These are phyloP conservation scores for Lanmaoa pseudosensibilis DNA, from an alignment of 768 basidiomycete genomes.

Conservation along the genomic window DNA sequence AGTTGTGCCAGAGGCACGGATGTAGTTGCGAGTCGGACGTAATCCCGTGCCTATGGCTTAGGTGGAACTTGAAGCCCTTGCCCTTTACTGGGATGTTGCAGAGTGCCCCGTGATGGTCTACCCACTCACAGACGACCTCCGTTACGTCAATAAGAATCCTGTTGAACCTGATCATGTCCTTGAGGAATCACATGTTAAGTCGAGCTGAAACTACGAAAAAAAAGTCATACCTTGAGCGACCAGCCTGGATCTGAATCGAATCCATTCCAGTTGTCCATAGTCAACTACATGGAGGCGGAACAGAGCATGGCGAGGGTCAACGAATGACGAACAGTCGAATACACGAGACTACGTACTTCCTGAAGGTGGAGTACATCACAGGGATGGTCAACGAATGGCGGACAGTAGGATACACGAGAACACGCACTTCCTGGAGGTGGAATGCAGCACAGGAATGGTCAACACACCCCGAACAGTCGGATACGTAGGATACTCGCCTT, in stretches of 20 bases:
- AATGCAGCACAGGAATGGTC: no score
- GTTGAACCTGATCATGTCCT: conserved; percentile 10
- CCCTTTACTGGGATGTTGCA: not conserved
- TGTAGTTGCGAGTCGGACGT: not conserved
- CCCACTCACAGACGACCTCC: conserved; percentile 6
- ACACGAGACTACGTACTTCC: no score
- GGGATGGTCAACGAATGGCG: no score
- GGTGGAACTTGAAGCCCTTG: conserved; percentile 3
- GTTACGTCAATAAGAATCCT: not conserved
- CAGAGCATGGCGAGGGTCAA: no score
- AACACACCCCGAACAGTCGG: no score
- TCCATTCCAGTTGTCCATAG: not conserved
- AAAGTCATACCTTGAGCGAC: not conserved
- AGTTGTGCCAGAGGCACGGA: conserved; percentile 10
- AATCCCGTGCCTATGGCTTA: conserved; percentile 3
- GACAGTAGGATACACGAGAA: no score
- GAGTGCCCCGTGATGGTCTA: not conserved
- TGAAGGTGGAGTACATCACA: no score
- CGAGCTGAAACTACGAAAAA: not conserved
- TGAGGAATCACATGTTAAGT: not conserved
- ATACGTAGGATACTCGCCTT: not conserved
- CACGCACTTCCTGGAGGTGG: no score
- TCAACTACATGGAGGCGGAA: not conserved
- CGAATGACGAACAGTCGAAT: no score
- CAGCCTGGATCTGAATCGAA: not conserved